Conservation (phyloP, 2,329 filamentous ascomycete genomes). For the Diplodia intermedia region DNA sequence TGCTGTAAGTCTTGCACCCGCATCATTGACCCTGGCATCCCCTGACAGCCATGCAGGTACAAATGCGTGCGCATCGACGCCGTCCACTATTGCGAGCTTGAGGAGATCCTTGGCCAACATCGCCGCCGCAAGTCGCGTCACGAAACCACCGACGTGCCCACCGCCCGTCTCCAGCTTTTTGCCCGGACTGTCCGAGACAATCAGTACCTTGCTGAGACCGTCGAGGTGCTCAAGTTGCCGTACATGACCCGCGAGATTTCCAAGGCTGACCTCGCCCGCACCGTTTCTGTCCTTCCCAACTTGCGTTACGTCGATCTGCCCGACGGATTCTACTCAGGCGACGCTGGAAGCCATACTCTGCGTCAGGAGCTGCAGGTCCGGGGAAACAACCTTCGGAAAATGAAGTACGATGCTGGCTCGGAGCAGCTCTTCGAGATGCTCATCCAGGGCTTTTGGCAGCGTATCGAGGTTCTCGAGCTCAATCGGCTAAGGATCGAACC, state of each 20-base stretch:
- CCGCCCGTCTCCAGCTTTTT: conserved; percentile 76
- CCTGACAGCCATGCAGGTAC: conserved; percentile 63
- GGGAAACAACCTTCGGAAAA: conserved; percentile 85
- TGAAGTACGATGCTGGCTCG: conserved; percentile 80
- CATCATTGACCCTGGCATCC: conserved; percentile 33
- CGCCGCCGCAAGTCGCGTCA: conserved; percentile 64
- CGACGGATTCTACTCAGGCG: conserved; percentile 84
- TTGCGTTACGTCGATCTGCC: conserved; percentile 90
- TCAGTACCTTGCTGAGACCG: conserved; percentile 70
- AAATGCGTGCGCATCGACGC: conserved; percentile 90
- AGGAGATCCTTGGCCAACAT: conserved; percentile 79
- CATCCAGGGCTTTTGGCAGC: conserved; percentile 70
- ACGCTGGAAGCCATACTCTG: conserved; percentile 74
- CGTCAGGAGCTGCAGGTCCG: conserved; percentile 83
- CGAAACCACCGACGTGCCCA: conserved; percentile 79
- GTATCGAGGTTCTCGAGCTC: conserved; percentile 76
- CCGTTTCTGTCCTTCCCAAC: conserved; percentile 83
- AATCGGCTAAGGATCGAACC: conserved; percentile 73
- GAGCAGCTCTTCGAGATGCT: conserved; percentile 79
- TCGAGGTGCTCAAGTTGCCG: conserved; percentile 83
- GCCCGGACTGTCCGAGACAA: conserved; percentile 83
- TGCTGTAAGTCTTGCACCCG: conserved; percentile 64
- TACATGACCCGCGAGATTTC: conserved; percentile 94
- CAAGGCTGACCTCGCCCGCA: conserved; percentile 82
- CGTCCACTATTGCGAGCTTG: conserved; percentile 91